Percentiles rank a stretch among this genome's conserved stretches.
Evolutionary conservation across 176 grass and related monocot genomes (phyloP).

Genomic region (Zea mays): DNA sequence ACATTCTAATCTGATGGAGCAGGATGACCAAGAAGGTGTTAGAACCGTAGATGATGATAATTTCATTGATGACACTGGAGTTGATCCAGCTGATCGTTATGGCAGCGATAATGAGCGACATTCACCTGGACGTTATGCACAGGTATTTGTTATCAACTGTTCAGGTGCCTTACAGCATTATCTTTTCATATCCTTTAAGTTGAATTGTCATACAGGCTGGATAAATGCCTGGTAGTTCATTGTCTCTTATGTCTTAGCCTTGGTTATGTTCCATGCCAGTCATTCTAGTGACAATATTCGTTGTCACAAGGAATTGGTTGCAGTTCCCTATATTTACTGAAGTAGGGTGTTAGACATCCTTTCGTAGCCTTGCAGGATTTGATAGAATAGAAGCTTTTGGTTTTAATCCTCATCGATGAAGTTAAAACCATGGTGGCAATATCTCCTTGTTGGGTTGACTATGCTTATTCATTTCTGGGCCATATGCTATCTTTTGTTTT

Average conservation of each 20-base stretch:
- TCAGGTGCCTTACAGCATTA: not conserved
- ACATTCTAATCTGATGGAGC: conserved; percentile 25
- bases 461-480: not conserved
- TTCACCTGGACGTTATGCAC: conserved; percentile 64
- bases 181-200: not conserved
- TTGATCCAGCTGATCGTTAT: conserved; percentile 85
- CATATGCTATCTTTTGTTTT: conserved; percentile 10
- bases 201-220: not conserved
- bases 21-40: conserved; percentile 97
- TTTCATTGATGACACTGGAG: conserved; percentile 92
- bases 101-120: conserved; percentile 76
- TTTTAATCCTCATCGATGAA: not conserved
- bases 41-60: conserved; percentile 92
- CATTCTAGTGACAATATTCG: not conserved
- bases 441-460: not conserved
- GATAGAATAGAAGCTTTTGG: conserved; percentile 24
- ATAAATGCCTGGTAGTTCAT: not conserved
- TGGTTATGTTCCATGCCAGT: not conserved
- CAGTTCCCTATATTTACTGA: not conserved
- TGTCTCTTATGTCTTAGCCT: not conserved
- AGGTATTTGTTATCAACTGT: conserved; percentile 50
- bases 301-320: not conserved
- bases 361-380: not conserved
- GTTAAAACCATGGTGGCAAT: not conserved
- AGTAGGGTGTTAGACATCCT: conserved; percentile 1